Evolutionary conservation across 2,329 filamentous ascomycete species (phyloP).

Genomic region (Monilinia vaccinii-corymbosi): DNA sequence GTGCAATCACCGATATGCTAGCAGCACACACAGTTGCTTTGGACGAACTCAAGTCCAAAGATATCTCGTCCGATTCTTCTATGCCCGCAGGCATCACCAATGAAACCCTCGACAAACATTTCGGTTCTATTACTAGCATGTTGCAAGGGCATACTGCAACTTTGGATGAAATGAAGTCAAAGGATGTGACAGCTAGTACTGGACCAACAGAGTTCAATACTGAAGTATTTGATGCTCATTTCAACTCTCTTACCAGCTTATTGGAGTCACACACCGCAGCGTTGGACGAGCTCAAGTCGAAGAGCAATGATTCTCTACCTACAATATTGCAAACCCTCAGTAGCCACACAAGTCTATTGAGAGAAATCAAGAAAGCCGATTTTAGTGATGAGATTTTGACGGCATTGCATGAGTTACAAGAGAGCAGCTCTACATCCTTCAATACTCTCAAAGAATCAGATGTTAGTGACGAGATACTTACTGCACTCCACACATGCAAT

Average conservation of each 20-base stretch:
- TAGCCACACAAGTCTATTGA: slow-evolving; percentile 19
- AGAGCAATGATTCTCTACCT: slow-evolving; percentile 4
- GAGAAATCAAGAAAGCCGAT: slow-evolving; percentile 27
- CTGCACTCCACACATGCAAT: slow-evolving; percentile 20
- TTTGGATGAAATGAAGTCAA: slow-evolving; percentile 17
- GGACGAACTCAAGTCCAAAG: slow-evolving; percentile 15
- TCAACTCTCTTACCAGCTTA: slow-evolving; percentile 11
- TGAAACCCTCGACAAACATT: slow-evolving; percentile 5
- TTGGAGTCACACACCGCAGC: slow-evolving; percentile 11
- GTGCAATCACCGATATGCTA: slow-evolving; percentile 10
- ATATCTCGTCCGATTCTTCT: background rate
- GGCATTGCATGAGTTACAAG: slow-evolving; percentile 22
- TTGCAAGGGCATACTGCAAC: slow-evolving; percentile 12
- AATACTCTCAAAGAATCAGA: slow-evolving; percentile 23
- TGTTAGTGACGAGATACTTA: slow-evolving; percentile 28
- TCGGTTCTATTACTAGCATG: slow-evolving; percentile 8
- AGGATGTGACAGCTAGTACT: background rate
- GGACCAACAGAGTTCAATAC: background rate
- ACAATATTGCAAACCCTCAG: slow-evolving; percentile 20
- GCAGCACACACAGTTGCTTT: slow-evolving; percentile 13
- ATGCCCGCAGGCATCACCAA: background rate
- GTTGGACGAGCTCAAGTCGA: slow-evolving; percentile 6
- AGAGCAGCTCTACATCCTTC: slow-evolving; percentile 17
- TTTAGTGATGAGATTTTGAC: slow-evolving; percentile 27
- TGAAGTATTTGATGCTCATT: slow-evolving; percentile 5